Conservation (phyloP, 441 rosid genomes). For the Gossypium laxum region DNA sequence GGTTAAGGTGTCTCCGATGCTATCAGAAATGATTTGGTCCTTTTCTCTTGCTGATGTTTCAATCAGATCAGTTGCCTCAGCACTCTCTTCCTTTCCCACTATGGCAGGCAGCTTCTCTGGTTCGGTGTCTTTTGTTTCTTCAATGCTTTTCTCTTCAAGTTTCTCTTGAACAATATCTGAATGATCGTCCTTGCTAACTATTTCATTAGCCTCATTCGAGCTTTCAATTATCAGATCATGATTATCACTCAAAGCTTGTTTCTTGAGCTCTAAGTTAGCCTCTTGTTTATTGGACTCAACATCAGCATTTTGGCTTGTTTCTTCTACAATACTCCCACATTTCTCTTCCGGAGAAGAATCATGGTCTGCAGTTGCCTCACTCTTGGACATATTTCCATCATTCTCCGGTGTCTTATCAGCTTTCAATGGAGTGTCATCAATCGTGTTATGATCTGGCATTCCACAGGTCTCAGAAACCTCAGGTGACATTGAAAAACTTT, state of each 20-base stretch:
- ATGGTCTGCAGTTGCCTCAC: conserved; percentile 6
- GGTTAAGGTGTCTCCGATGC: not conserved
- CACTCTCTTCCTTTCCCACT: conserved; percentile 10
- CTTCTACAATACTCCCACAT: conserved; percentile 9
- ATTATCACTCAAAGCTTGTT: conserved; percentile 20
- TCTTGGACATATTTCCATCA: conserved; percentile 21
- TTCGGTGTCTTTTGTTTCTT: conserved; percentile 6
- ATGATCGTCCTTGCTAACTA: not conserved
- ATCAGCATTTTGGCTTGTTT: conserved; percentile 19
- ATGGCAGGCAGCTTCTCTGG: conserved; percentile 8
- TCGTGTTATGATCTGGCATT: conserved; percentile 16
- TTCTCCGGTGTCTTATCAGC: conserved; percentile 19
- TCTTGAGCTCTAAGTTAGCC: conserved; percentile 17
- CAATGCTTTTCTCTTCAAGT: conserved; percentile 11
- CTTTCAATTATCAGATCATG: conserved; percentile 13
- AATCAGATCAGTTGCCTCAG: conserved; percentile 13
- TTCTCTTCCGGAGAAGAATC: conserved; percentile 20
- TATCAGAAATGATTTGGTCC: conserved; percentile 1
- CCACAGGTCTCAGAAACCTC: conserved; percentile 21
- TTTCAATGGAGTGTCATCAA: conserved; percentile 12
- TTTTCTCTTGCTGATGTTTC: conserved; percentile 19
- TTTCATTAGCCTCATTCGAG: conserved; percentile 19
- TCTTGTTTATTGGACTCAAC: conserved; percentile 22
- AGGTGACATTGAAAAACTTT: conserved; percentile 30
- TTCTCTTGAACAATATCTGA: conserved; percentile 7